Conservation (phyloP, 2,329 filamentous ascomycete species). For the Hypoxylon sp. region DNA sequence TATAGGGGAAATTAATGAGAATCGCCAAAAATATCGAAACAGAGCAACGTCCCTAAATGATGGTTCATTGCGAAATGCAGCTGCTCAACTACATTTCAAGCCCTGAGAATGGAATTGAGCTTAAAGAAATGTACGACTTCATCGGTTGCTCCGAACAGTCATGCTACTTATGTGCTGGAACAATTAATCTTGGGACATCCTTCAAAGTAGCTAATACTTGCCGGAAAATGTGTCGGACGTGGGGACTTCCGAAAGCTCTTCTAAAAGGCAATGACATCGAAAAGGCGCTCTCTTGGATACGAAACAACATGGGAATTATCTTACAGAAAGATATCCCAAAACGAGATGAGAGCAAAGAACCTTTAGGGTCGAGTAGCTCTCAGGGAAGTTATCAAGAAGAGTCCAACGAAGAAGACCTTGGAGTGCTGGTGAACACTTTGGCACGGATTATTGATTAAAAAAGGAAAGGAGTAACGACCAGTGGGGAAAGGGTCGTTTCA, state of each 20-base stretch:
- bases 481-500: too few species aligned
- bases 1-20: neutral
- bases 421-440: too few species aligned
- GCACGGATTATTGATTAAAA: too few species aligned
- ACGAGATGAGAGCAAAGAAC: too few species aligned
- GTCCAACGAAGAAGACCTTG: too few species aligned
- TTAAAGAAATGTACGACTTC: neutral
- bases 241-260: neutral
- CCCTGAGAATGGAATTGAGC: too few species aligned
- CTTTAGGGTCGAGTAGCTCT: too few species aligned
- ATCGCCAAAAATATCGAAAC: neutral
- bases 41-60: neutral
- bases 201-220: neutral
- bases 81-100: neutral
- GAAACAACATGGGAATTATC: too few species aligned
- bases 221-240: neutral
- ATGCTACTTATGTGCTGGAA: conserved; percentile 3
- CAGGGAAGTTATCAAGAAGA: too few species aligned
- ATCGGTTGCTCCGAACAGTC: neutral
- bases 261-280: neutral
- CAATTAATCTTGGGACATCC: neutral
- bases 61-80: neutral
- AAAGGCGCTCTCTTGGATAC: too few species aligned
- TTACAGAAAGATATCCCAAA: too few species aligned
- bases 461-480: too few species aligned